Base-by-base conservation (phyloP, 768 basidiomycete species). In the Rickenella mellea region DNA sequence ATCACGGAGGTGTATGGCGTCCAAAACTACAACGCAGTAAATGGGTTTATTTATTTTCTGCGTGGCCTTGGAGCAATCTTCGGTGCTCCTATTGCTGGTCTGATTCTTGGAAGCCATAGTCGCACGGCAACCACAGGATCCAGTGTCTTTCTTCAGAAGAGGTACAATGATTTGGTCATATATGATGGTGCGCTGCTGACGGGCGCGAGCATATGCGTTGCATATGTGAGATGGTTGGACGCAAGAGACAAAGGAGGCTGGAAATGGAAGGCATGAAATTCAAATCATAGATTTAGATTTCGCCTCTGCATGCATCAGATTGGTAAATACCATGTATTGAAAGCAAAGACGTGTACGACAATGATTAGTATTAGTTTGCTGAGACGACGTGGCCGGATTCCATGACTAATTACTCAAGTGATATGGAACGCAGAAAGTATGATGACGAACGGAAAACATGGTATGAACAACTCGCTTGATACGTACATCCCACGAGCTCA, bases 1-100 rank as follows among this genome's bases (percentile, higher is more conserved):
- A 65, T 68, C 43, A 59, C 65, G 1, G 68, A 68, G 31, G 56
- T 70, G 8, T 70, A 66, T 44, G 68, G 68, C 2, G 55, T 61
- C 19, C 63, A 67, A 41, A 64, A 70, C 40, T 69, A 69, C 46
- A 51, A 65, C 19, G 55, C 62, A 40, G 65, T 68, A 32, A 70
- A 69, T 45, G 59, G 61, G 2, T 58, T 59, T 27, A 57, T 69
- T 36, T 67, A 69, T 46, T 65, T 67, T 48, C 54, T 69, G 24
- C 64, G 67, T 6, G 68, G 68, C 4, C 40, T 68, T 4, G 68
- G 68, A 2, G 58, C 64, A 0, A 45, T 70, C 5, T 50, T 65
- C 27, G 68, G 67, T 1, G 66, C 68, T 10, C 69, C 69, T 1
- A 47, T 69, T 12, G 66, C 69, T 2, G 68, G 68, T 21, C 51